phyloP scores from a whole-genome alignment of 1,139 yeast species.

The Pichia sp. region DNA sequence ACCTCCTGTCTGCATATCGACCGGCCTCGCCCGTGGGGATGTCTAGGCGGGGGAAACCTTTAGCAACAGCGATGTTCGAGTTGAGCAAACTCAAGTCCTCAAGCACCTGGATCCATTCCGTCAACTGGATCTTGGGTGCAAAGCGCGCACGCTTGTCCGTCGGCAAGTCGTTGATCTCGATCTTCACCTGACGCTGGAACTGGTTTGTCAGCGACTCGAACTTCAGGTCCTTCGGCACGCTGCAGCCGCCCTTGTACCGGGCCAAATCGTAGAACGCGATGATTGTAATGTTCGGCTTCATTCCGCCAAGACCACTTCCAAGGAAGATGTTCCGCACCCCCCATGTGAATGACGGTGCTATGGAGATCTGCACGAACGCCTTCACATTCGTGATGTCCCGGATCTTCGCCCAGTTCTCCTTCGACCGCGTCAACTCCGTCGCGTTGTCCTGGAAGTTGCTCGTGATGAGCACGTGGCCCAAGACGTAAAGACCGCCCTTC shows the following conservation, averaged over 20 bases:
- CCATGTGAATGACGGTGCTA: slow-evolving; percentile 88
- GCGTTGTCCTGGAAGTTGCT: slow-evolving; percentile 51
- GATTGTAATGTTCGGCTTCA: slow-evolving; percentile 94
- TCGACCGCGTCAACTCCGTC: slow-evolving; percentile 66
- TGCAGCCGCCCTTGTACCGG: slow-evolving; percentile 20
- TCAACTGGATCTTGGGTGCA: slow-evolving; percentile 64
- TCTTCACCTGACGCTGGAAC: slow-evolving; percentile 27
- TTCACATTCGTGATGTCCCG: slow-evolving; percentile 75
- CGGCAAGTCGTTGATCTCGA: slow-evolving; percentile 48
- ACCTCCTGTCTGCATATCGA: slow-evolving; percentile 39
- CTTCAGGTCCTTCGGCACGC: slow-evolving; percentile 23
- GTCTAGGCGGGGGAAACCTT: slow-evolving; percentile 64
- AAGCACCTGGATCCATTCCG: slow-evolving; percentile 87
- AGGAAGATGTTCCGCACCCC: slow-evolving; percentile 90
- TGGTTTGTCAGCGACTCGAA: slow-evolving; percentile 24
- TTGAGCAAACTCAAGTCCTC: slow-evolving; percentile 92
- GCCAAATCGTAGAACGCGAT: slow-evolving; percentile 74
- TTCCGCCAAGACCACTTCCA: slow-evolving; percentile 95
- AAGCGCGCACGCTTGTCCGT: slow-evolving; percentile 69
- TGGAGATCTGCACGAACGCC: slow-evolving; percentile 89
- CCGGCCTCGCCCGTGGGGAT: slow-evolving; percentile 27
- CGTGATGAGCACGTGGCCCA: slow-evolving; percentile 83
- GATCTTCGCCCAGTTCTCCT: slow-evolving; percentile 76
- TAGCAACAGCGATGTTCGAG: slow-evolving; percentile 90
- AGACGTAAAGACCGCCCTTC: slow-evolving; percentile 86